A percentile compares a stretch with the other conserved stretches of the same genome.
These are phyloP conservation scores for Trematosphaeria pertusa DNA, from an alignment of 2,329 filamentous ascomycete species.

Conservation along the genomic window DNA sequence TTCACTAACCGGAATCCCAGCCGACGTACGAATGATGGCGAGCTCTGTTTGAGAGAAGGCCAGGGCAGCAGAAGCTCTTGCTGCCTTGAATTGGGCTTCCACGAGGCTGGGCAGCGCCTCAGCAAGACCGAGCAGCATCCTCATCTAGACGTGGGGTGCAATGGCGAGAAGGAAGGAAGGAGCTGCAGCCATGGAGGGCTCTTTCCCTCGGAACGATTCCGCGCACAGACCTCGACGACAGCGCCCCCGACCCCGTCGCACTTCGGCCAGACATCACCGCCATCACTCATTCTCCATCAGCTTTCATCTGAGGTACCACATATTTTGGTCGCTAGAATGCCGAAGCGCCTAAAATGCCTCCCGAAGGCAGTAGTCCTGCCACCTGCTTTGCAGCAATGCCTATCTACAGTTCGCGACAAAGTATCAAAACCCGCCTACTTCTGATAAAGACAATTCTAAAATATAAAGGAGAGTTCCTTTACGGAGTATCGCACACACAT, in stretches of 20 bases:
- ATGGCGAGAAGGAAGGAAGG: too few relatives aligned
- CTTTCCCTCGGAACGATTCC: too few relatives aligned
- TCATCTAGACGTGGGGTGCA: slow-evolving; percentile 24
- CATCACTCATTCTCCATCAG: too few relatives aligned
- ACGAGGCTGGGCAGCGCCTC: slow-evolving; percentile 46
- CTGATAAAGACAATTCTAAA: too few relatives aligned
- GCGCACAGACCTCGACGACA: too few relatives aligned
- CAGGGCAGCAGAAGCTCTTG: slow-evolving; percentile 43
- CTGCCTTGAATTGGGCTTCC: slow-evolving; percentile 45
- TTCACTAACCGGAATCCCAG: slow-evolving; percentile 46
- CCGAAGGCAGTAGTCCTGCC: background rate
- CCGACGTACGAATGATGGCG: slow-evolving; percentile 45
- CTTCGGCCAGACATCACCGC: too few relatives aligned
- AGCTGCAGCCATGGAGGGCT: too few relatives aligned
- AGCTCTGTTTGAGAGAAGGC: slow-evolving; percentile 51
- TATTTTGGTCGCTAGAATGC: background rate
- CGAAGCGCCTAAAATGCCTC: slow-evolving; percentile 2
- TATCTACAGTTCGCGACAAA: background rate
- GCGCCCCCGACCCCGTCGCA: too few relatives aligned
- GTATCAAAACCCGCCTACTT: too few relatives aligned
- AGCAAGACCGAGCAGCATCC: slow-evolving; percentile 43
- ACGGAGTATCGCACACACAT: too few relatives aligned
- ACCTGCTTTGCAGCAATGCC: slow-evolving; percentile 4
- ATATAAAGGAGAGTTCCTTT: too few relatives aligned
- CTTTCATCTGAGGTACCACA: too few relatives aligned